phyloP scores from a whole-genome alignment of 169 alveolate genomes.

The Eimeria praecox region DNA sequence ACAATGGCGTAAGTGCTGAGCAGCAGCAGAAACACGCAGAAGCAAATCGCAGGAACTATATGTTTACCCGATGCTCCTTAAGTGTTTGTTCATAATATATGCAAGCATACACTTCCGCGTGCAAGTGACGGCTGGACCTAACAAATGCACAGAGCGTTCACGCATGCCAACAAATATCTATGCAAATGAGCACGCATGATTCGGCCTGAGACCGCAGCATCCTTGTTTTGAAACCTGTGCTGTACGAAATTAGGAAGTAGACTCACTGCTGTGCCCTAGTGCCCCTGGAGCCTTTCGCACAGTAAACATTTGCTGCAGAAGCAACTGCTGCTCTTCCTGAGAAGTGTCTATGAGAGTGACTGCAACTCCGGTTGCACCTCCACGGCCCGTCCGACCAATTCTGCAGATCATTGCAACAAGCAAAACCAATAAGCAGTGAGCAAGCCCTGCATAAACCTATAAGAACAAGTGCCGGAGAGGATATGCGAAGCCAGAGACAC shows the following conservation, averaged over 20 bases:
- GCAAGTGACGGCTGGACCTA: not conserved
- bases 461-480: not conserved
- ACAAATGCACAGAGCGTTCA: too few species aligned
- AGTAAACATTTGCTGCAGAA: constrained; percentile 46
- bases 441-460: not conserved
- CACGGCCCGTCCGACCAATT: constrained; percentile 84
- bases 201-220: not conserved
- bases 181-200: too few species aligned
- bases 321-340: constrained; percentile 66
- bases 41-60: not conserved
- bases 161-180: too few species aligned
- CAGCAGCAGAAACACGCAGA: not conserved
- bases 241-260: not conserved
- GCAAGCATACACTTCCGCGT: not conserved
- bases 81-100: not conserved
- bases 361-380: constrained; percentile 84
- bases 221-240: not conserved
- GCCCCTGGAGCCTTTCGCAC: constrained; percentile 3
- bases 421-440: not conserved
- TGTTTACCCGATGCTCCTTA: not conserved
- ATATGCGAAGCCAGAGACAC: not conserved
- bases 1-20: constrained; percentile 67
- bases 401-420: constrained; percentile 43
- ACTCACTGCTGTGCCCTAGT: not conserved
- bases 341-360: constrained; percentile 73